Conservation (phyloP, 345 rosid genomes). For the Cardiospermum halicacabum region DNA sequence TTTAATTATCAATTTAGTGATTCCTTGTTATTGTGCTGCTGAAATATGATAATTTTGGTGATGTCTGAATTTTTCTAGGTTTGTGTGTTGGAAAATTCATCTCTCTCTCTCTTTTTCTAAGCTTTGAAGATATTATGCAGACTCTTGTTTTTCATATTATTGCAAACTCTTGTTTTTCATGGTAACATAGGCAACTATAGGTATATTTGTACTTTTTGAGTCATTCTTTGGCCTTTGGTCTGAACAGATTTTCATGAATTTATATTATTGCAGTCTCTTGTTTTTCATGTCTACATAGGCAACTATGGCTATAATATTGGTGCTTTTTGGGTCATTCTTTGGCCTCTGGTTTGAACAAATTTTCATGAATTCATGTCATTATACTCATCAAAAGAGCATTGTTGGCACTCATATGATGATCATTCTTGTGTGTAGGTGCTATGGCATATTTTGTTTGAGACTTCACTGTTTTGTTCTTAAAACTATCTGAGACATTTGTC, state of each 20-base stretch:
- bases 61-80: too few relatives aligned
- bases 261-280: background rate
- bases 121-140: too few relatives aligned
- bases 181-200: too few relatives aligned
- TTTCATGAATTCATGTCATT: background rate
- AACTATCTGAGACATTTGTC: background rate
- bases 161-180: too few relatives aligned
- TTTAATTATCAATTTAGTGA: slow-evolving; percentile 10
- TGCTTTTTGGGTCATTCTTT: background rate
- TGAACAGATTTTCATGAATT: too few relatives aligned
- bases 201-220: too few relatives aligned
- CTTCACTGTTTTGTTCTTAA: background rate
- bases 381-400: background rate
- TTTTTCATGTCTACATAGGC: background rate
- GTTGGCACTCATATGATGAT: background rate
- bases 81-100: too few relatives aligned
- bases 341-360: background rate
- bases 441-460: background rate
- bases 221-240: too few relatives aligned
- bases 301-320: background rate
- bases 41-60: too few relatives aligned
- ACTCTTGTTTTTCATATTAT: too few relatives aligned
- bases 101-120: too few relatives aligned
- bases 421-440: background rate
- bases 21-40: background rate